Evolutionary conservation across 108 stramenopile species (phyloP), one percentile per base, ranked within the genome.

Genomic region (Skeletonema menzelii): DNA sequence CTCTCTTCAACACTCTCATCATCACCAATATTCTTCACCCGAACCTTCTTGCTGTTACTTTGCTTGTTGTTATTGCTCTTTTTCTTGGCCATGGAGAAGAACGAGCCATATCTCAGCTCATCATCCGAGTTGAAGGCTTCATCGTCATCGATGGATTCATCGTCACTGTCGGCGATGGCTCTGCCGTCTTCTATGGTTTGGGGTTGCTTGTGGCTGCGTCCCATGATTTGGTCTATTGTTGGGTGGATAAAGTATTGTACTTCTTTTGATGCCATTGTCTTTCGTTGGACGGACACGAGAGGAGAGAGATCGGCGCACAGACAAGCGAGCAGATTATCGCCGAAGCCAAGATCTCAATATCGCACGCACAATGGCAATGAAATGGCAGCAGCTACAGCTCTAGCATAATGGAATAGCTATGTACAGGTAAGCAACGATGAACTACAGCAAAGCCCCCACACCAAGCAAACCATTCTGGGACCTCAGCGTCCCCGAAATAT

Each of bases 121-220:
- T 89, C 88, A 12, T 89, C 88, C 14, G 83, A 82, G 59, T 87
- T 86, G 75, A 89, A 89, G 1, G 86, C 86, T 14, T 75, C 86
- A 40, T 89, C 88, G 27, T 80, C 78, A 61, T 84, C 80, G 38
- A 89, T 86, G 75, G 85, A 85, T 72, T 87, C 86, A 20, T 86
- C 86, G 47, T 80, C 84, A 58, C 80, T 82, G n/a, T 75, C 74
- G 17, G 53, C 40, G n/a, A 76, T 63, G 34, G 17, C 32, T 11
- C 20, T n/a, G 1, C 59, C 59, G 28, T 19, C 59, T 60, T 60
- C 59, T 17, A 31, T 58, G 2, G 65, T 59, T 11, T 49, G 73
- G 1, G 65, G 73, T 60, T 31, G 59, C 59, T 75, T 65, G 27
- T 58, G 56, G 55, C 10, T 65, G 31, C 31, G 55, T 22, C 19